Percentiles rank a stretch among this genome's conserved stretches.
These are phyloP conservation scores for Emericellopsis cladophorae DNA, from an alignment of 2,329 filamentous ascomycete genomes.

Conservation along the genomic window DNA sequence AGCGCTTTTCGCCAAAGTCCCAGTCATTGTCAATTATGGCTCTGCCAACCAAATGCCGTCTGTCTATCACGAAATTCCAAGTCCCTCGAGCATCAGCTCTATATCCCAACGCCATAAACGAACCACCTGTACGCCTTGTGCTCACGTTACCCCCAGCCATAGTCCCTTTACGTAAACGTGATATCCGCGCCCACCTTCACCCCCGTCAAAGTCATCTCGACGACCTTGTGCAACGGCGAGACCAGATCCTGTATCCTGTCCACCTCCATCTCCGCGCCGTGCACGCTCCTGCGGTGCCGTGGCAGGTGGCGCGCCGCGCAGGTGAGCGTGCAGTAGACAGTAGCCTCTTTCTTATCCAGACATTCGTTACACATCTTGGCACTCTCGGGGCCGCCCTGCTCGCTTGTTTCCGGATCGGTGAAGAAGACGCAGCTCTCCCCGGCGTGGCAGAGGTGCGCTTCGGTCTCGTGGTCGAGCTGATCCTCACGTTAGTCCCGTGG, in stretches of 20 bases:
- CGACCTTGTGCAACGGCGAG: constrained; percentile 9
- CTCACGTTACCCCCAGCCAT: too few species aligned
- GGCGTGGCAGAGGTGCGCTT: constrained; percentile 26
- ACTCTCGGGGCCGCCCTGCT: constrained; percentile 16
- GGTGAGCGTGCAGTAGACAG: constrained; percentile 26
- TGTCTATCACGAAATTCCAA: too few species aligned
- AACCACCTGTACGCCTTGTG: neutral
- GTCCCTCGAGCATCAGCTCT: too few species aligned
- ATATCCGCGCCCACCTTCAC: constrained; percentile 18
- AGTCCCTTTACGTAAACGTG: too few species aligned
- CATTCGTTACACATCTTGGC: constrained; percentile 29
- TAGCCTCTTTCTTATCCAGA: constrained; percentile 19
- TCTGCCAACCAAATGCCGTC: too few species aligned
- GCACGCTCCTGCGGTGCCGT: constrained; percentile 20
- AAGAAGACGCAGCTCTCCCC: constrained; percentile 25
- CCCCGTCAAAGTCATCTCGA: constrained; percentile 14
- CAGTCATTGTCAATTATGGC: too few species aligned
- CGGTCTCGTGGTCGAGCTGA: constrained; percentile 25
- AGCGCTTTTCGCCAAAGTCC: too few species aligned
- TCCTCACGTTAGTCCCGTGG: constrained; percentile 9
- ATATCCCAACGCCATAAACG: constrained; percentile 8
- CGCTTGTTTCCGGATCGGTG: constrained; percentile 24
- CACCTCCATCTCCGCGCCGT: constrained; percentile 11
- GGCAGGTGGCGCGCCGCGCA: constrained; percentile 29
- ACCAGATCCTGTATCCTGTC: constrained; percentile 10